Evolutionary conservation across 208 protist species (phyloP), one percentile per base, ranked within the genome.

Genomic region (Acanthamoeba lenticulata): DNA sequence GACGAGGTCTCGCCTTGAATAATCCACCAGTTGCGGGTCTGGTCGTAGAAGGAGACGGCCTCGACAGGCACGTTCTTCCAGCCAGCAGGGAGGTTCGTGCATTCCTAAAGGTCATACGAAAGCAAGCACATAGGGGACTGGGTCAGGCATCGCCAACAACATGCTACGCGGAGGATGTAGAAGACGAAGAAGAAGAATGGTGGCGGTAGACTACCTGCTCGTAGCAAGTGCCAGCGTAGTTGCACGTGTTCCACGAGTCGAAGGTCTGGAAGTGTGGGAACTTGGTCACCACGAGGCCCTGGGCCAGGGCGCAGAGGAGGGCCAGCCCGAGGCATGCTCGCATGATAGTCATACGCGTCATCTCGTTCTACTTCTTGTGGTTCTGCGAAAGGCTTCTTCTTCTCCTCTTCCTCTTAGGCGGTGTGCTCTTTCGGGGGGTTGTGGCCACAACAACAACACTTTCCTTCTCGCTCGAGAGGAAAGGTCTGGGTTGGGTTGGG

Each of bases 221-320:
- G 47, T 62, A 88, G n/a, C 79, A 88, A 15, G 79, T 60, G 27
- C 79, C 79, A 27, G 79, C 45, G 36, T 88, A 88, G 47, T 52
- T 62, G 79, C 79, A 88, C 19, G 45, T 19, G 47, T 88, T 38
- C 79, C 79, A 88, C 40, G 79, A 88, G 47, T 88, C 79, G 15
- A 88, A 88, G 40, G 45, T 88, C 34, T 88, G 79, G 45, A 49
- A 88, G 47, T 88, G 79, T 9, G 79, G 79, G 27, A 88, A 60
- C 79, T 88, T 60, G 40, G 79, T 88, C 79, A 88, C 79, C n/a
- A 60, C 47, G 13, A 88, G 47, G 13, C 24, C 17, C 34, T 88
- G 79, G 34, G 79, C 21, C 29, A 60, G 5, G 40, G 38, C 79
- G 34, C 79, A 88, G 45, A 88, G 34, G 24, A 88, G 36, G 79